A percentile compares a stretch with the other conserved stretches of the same genome.
phyloP scores from a whole-genome alignment of 1,284 basidiomycete species.

The Serendipita sp. region DNA sequence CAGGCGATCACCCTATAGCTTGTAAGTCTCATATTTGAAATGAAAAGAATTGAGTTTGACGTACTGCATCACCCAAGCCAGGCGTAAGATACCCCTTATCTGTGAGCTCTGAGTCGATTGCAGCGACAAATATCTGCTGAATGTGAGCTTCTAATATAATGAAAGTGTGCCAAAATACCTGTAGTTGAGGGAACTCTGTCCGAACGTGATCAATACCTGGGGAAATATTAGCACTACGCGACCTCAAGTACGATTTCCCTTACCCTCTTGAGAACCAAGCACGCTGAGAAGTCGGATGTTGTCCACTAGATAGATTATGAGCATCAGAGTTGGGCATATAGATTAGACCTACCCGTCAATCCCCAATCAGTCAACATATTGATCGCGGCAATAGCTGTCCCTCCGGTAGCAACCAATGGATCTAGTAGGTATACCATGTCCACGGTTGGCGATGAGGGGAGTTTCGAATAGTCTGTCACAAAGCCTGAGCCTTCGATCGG shows the following conservation, averaged over 20 bases:
- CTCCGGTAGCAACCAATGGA: conserved; percentile 85
- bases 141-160: neutral
- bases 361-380: conserved; percentile 82
- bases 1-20: conserved; percentile 45
- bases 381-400: conserved; percentile 79
- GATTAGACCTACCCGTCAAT: conserved; percentile 38
- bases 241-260: conserved; percentile 22
- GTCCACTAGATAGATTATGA: conserved; percentile 28
- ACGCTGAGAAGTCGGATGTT: conserved; percentile 77
- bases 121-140: conserved; percentile 70
- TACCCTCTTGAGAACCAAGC: conserved; percentile 63
- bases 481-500: conserved; percentile 7
- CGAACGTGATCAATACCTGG: conserved; percentile 35
- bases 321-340: conserved; percentile 3
- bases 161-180: conserved; percentile 33
- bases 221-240: neutral
- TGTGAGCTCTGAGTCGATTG: conserved; percentile 62
- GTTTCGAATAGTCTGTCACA: conserved; percentile 73
- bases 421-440: conserved; percentile 80
- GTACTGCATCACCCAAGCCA: conserved; percentile 77
- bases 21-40: conserved; percentile 9
- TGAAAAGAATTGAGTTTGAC: conserved; percentile 16
- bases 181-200: conserved; percentile 58
- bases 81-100: conserved; percentile 64
- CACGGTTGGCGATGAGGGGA: conserved; percentile 63